These are phyloP conservation scores for Ceriops tagal DNA, from an alignment of 345 rosid genomes.

Conservation along the genomic window DNA sequence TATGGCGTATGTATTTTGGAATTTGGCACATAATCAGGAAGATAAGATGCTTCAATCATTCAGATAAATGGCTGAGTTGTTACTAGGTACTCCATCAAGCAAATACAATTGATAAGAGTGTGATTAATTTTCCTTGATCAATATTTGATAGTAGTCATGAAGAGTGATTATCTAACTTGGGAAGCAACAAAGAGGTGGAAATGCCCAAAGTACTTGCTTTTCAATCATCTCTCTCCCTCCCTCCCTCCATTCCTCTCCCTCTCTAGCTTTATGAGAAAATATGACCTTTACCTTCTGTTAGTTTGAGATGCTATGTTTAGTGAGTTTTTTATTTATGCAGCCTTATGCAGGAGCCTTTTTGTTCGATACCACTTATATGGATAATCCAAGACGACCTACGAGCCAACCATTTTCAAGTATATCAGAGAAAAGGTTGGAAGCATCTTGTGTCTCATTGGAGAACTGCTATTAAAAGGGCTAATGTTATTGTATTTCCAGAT, in stretches of 20 bases:
- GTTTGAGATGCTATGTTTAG: slow-evolving; percentile 41
- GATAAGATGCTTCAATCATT: no score
- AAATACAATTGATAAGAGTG: no score
- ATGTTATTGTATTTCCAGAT: slow-evolving; percentile 74
- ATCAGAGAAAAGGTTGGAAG: slow-evolving; percentile 53
- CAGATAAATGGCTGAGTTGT: no score
- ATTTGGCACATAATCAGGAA: no score
- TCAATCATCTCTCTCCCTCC: no score
- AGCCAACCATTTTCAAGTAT: slow-evolving; percentile 56
- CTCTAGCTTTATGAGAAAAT: neutral
- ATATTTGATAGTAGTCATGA: no score
- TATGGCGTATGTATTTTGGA: no score
- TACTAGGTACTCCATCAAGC: no score
- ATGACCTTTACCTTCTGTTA: slow-evolving; percentile 15
- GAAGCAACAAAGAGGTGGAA: no score
- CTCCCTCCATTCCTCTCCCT: neutral
- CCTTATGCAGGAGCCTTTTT: slow-evolving; percentile 98
- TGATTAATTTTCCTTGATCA: no score
- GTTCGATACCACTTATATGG: slow-evolving; percentile 84
- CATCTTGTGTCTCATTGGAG: slow-evolving; percentile 72
- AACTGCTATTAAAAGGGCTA: slow-evolving; percentile 69
- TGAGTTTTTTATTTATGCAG: slow-evolving; percentile 74
- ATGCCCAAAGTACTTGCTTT: no score
- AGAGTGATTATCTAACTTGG: no score
- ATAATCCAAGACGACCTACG: slow-evolving; percentile 80